These are phyloP conservation scores for Penicillium parvum DNA, from an alignment of 495 filamentous ascomycete species.

Conservation along the genomic window DNA sequence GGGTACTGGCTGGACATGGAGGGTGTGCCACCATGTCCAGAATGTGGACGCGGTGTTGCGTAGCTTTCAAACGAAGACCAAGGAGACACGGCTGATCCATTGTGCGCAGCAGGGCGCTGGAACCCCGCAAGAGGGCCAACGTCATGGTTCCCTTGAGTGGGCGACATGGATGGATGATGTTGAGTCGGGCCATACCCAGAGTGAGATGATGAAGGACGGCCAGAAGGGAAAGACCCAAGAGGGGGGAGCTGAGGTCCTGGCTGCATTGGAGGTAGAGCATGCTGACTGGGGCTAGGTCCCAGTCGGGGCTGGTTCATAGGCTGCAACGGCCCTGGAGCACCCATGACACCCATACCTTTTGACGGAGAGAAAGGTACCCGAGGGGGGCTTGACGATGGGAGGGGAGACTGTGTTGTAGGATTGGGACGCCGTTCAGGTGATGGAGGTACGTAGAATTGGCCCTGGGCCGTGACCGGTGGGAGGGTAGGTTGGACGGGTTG, in stretches of 20 bases:
- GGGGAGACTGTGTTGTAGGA: constrained; percentile 16
- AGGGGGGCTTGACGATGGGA: constrained; percentile 31
- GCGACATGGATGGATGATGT: constrained; percentile 47
- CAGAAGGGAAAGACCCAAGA: constrained; percentile 30
- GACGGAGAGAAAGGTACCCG: constrained; percentile 37
- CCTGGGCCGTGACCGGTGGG: constrained; percentile 22
- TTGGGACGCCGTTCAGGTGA: constrained; percentile 42
- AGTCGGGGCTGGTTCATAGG: constrained; percentile 25
- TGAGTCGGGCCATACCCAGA: constrained; percentile 39
- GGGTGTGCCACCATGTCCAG: constrained; percentile 19
- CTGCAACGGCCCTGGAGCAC: constrained; percentile 19
- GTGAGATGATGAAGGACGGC: constrained; percentile 45
- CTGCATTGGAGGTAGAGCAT: constrained; percentile 30
- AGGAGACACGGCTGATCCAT: constrained; percentile 21
- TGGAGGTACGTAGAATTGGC: constrained; percentile 30
- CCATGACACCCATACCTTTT: constrained; percentile 31
- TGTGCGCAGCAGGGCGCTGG: constrained; percentile 26
- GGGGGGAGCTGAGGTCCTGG: constrained; percentile 30
- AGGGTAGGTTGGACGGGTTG: constrained; percentile 16
- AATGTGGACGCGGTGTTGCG: constrained; percentile 30
- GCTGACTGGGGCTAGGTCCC: constrained; percentile 22
- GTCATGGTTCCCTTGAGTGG: constrained; percentile 45
- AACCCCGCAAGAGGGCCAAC: constrained; percentile 46
- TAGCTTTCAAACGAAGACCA: constrained; percentile 38
- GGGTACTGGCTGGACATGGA: constrained; percentile 26